Percentiles rank a stretch among this genome's conserved stretches.
These are phyloP conservation scores for Ormosia emarginata DNA, from an alignment of 306 rosid species.

Conservation along the genomic window DNA sequence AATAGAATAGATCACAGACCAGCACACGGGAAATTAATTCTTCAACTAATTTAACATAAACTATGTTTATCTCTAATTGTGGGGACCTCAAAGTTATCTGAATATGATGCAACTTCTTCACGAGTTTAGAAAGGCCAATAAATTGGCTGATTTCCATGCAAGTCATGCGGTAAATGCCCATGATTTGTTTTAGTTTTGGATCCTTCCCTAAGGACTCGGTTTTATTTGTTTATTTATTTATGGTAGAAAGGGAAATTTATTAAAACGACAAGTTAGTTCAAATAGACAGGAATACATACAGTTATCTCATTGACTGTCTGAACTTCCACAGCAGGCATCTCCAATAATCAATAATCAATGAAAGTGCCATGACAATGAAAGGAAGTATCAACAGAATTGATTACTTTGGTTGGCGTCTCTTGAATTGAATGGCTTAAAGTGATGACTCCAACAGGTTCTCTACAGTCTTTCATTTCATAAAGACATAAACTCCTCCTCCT, in stretches of 20 bases:
- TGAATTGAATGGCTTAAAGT: neutral
- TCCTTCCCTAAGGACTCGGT: neutral
- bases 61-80: neutral
- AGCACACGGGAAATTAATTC: neutral
- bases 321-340: neutral
- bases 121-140: slow-evolving; percentile 3
- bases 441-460: neutral
- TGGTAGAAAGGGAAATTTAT: neutral
- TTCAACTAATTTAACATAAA: neutral
- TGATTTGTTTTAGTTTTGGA: neutral
- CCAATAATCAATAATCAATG: neutral
- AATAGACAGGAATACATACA: neutral
- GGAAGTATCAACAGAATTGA: too few relatives aligned
- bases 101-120: neutral
- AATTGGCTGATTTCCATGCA: neutral
- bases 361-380: too few relatives aligned
- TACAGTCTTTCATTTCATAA: too few relatives aligned
- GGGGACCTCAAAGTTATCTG: neutral
- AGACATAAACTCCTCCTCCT: too few relatives aligned
- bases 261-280: neutral
- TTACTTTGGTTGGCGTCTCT: too few relatives aligned
- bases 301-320: neutral
- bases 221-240: too few relatives aligned
- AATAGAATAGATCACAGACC: neutral
- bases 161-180: neutral